A percentile compares a stretch with the other conserved stretches of the same genome.
phyloP scores from a whole-genome alignment of 306 rosid genomes.

The Cyclanthera cordifolia region DNA sequence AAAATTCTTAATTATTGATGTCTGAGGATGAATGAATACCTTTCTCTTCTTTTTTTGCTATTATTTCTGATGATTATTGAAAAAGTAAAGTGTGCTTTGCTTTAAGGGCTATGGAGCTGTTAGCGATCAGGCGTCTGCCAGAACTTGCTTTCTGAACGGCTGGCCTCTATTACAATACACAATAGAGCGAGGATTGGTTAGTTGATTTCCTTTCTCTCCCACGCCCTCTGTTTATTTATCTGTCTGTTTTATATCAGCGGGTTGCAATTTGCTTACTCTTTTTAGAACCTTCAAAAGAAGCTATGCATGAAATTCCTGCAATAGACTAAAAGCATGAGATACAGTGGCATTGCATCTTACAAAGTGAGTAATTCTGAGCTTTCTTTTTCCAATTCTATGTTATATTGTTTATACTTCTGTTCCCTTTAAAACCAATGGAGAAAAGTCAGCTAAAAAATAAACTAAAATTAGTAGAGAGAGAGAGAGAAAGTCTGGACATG shows the following conservation, averaged over 20 bases:
- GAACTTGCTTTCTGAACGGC: neutral
- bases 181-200: neutral
- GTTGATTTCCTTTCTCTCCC: neutral
- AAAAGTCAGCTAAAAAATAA: conserved; percentile 25
- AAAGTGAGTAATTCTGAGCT: conserved; percentile 30
- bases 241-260: too few species aligned
- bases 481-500: conserved; percentile 15
- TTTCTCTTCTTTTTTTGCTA: conserved; percentile 13
- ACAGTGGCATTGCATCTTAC: conserved; percentile 38
- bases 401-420: conserved; percentile 23
- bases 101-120: conserved; percentile 13
- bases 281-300: too few species aligned
- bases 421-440: conserved; percentile 23
- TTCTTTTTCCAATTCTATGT: neutral
- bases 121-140: conserved; percentile 7
- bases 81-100: conserved; percentile 18
- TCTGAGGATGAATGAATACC: conserved; percentile 13
- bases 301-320: conserved; percentile 79
- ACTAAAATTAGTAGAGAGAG: conserved; percentile 19
- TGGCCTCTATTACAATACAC: conserved; percentile 12
- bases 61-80: conserved; percentile 15
- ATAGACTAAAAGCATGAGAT: conserved; percentile 75
- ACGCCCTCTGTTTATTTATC: neutral
- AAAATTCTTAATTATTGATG: conserved; percentile 13
- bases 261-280: too few species aligned